Evolutionary conservation across 208 protist genomes (phyloP).

Genomic region (Sergeia podlipaevii): DNA sequence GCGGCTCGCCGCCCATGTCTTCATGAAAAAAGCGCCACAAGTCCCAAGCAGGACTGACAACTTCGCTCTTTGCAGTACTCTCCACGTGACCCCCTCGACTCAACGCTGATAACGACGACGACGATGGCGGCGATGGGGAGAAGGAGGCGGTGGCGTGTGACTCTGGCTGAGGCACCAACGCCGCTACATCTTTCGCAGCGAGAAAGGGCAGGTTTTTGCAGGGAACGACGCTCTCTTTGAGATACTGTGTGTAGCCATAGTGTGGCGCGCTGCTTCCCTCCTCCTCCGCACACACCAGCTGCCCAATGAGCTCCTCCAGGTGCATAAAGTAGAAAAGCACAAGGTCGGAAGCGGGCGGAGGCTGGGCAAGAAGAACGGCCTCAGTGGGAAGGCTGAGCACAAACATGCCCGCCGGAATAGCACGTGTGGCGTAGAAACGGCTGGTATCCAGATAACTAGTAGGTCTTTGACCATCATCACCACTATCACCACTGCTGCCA

Average conservation of each 20-base stretch:
- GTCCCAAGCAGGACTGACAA: constrained; percentile 40
- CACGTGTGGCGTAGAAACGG: constrained; percentile 55
- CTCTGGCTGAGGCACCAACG: constrained; percentile 11
- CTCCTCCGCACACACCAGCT: constrained; percentile 49
- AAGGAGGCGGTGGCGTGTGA: background rate
- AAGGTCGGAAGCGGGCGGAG: constrained; percentile 43
- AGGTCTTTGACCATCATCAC: no score
- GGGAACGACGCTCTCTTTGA: constrained; percentile 66
- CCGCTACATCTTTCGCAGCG: constrained; percentile 19
- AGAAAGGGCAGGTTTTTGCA: constrained; percentile 72
- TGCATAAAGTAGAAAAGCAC: constrained; percentile 67
- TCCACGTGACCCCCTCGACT: background rate
- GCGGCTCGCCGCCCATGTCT: constrained; percentile 46
- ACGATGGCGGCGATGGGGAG: background rate
- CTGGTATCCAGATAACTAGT: constrained; percentile 23
- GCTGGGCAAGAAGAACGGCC: constrained; percentile 63
- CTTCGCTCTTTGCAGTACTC: background rate
- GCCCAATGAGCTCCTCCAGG: constrained; percentile 71
- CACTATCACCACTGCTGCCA: background rate
- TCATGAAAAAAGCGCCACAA: constrained; percentile 67
- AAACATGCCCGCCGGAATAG: constrained; percentile 71
- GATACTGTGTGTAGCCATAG: constrained; percentile 65
- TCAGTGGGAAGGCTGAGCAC: constrained; percentile 67
- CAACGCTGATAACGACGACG: background rate
- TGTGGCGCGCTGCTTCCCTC: constrained; percentile 34